Evolutionary conservation across 352 stramenopile species (phyloP), one percentile per base, ranked within the genome.

Genomic region (Thalassiosira exigua): DNA sequence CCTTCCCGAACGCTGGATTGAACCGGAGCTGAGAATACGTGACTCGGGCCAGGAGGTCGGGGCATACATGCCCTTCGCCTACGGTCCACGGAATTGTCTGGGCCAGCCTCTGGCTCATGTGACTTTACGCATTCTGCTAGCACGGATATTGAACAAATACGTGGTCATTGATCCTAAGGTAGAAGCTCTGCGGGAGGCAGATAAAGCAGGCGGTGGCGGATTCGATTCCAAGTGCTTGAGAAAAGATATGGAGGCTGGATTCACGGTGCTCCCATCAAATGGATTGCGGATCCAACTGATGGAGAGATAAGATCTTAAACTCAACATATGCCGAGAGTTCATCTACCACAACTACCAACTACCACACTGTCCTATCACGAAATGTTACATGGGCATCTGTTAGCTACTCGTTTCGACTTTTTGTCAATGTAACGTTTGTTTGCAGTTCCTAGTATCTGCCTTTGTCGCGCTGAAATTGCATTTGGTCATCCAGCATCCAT

Each of bases 211-310:
- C 9, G n/a, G 26, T 27, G 46, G 27, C 53, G 42, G 21, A 4
- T 22, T 61, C 22, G 69, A 68, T 62, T 0, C 32, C 46, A 74
- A 68, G 56, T 52, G 50, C 33, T 61, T 85, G 26, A 27, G 78
- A 32, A 92, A 93, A 68, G 90, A 94, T 61, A 94, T 95, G 91
- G 86, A 95, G 79, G 91, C 88, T 69, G 91, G 91, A n/a, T 95
- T 95, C 77, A 95, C 91, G 27, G 90, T 95, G 17, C 67, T 95
- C 12, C 91, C 91, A 9, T 83, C 70, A 14, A 89, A 87, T 51
- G 91, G 91, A 14, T 85, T 95, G 22, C 69, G 68, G 56, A 22
- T 94, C 4, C 24, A 59, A n/a, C 59, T 89, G 27, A 22, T 65
- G 3, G 54, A 75, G 39, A 67, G 70, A 53, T n/a, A n/a, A n/a